These are phyloP conservation scores for Fraxinus velutina DNA, from an alignment of 305 asterid species.

Conservation along the genomic window DNA sequence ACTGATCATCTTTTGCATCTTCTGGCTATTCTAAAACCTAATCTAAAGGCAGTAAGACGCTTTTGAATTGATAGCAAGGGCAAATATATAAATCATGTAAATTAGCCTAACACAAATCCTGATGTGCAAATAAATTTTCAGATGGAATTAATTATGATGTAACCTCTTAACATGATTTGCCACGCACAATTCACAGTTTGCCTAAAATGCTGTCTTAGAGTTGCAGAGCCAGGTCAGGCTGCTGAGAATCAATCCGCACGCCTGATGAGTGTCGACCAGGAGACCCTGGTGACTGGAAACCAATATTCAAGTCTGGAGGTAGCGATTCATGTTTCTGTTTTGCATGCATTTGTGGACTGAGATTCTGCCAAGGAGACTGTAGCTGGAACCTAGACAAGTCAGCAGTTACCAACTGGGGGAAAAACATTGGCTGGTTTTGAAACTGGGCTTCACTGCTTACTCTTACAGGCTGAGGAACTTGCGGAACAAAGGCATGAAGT, in stretches of 20 bases:
- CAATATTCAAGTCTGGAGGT: conserved; percentile 86
- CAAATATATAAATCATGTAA: background rate
- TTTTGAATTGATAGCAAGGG: background rate
- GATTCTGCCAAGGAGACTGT: conserved; percentile 58
- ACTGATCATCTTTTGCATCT: background rate
- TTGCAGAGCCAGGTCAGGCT: conserved; percentile 98
- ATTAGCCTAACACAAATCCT: background rate
- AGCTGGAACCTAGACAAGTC: conserved; percentile 77
- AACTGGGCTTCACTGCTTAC: conserved; percentile 52
- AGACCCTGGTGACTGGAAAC: conserved; percentile 82
- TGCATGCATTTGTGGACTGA: conserved; percentile 54
- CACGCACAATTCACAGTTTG: background rate
- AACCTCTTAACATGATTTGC: background rate
- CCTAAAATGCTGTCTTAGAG: conserved; percentile 38
- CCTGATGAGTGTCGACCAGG: conserved; percentile 77
- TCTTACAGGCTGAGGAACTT: conserved; percentile 48
- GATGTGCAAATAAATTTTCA: background rate
- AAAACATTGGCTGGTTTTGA: conserved; percentile 53
- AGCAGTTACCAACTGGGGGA: conserved; percentile 56
- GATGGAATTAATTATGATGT: background rate
- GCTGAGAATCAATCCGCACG: conserved; percentile 87
- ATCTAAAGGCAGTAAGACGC: background rate
- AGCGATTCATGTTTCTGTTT: conserved; percentile 67
- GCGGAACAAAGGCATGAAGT: conserved; percentile 54
- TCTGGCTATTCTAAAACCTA: conserved; percentile 11